Evolutionary conservation across 768 basidiomycete species (phyloP).

Genomic region (Termitomyces sp.): DNA sequence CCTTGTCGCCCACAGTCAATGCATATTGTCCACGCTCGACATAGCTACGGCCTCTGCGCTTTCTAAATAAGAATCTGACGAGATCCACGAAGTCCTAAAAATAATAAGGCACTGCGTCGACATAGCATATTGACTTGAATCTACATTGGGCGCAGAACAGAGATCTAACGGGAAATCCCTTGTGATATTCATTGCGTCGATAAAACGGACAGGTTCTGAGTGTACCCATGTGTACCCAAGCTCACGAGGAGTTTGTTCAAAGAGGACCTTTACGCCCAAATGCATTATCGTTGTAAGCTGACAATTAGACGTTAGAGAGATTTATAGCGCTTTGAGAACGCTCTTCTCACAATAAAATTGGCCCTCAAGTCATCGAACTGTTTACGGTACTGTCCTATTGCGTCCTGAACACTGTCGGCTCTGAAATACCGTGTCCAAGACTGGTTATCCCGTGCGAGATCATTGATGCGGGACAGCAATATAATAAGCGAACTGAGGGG

Average conservation of each 20-base stretch:
- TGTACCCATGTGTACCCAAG: conserved; percentile 9
- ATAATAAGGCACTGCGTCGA: not conserved
- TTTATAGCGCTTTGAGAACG: not conserved
- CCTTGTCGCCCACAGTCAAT: not conserved
- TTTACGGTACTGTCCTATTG: conserved; percentile 7
- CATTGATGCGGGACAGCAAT: not conserved
- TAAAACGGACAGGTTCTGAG: conserved; percentile 5
- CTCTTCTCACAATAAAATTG: conserved; percentile 3
- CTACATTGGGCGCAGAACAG: conserved; percentile 7
- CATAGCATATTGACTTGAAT: not conserved
- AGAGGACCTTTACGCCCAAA: not conserved
- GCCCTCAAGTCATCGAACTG: conserved; percentile 5
- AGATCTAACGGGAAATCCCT: conserved; percentile 8
- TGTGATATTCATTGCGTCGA: conserved; percentile 13
- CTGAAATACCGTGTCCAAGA: conserved; percentile 10
- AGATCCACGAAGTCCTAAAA: conserved; percentile 12
- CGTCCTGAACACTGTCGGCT: not conserved
- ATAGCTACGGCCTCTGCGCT: conserved; percentile 5
- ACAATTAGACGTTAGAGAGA: not conserved
- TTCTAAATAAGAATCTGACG: conserved; percentile 10
- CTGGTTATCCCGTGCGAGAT: not conserved
- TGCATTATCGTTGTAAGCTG: conserved; percentile 8
- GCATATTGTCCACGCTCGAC: conserved; percentile 8
- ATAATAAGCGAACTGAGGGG: conserved; percentile 2
- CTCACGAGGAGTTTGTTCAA: not conserved